A percentile compares a stretch with the other conserved stretches of the same genome.
phyloP scores from a whole-genome alignment of 2,329 filamentous ascomycete genomes.

The Canariomyces notabilis region DNA sequence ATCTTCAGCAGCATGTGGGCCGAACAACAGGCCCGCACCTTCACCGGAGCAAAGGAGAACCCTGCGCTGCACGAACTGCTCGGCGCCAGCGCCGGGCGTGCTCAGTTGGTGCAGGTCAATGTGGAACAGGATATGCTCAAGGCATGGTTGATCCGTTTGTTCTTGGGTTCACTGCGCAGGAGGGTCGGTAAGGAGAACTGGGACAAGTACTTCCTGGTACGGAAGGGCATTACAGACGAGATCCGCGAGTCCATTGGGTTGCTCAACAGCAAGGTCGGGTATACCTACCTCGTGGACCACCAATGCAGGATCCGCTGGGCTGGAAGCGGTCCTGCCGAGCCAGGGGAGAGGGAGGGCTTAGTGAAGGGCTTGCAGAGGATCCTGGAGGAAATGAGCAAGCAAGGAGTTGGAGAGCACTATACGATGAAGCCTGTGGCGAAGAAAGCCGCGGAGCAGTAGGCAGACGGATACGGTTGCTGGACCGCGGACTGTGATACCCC shows the following conservation, averaged over 20 bases:
- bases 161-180: slow-evolving; percentile 49
- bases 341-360: slow-evolving; percentile 62
- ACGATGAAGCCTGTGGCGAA: slow-evolving; percentile 13
- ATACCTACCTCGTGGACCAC: slow-evolving; percentile 84
- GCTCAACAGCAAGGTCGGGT: slow-evolving; percentile 87
- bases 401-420: slow-evolving; percentile 16
- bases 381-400: slow-evolving; percentile 50
- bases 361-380: slow-evolving; percentile 60
- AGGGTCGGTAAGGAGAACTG: slow-evolving; percentile 49
- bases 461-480: background rate
- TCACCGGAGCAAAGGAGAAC: slow-evolving; percentile 61
- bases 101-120: slow-evolving; percentile 83
- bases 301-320: slow-evolving; percentile 92
- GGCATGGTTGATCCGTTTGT: slow-evolving; percentile 53
- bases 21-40: slow-evolving; percentile 70
- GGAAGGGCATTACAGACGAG: slow-evolving; percentile 53
- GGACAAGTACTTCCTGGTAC: slow-evolving; percentile 58
- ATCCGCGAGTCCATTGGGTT: slow-evolving; percentile 61
- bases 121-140: slow-evolving; percentile 75
- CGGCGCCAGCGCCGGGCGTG: slow-evolving; percentile 41
- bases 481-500: slow-evolving; percentile 13
- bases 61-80: slow-evolving; percentile 62
- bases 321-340: slow-evolving; percentile 66
- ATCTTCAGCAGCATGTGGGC: slow-evolving; percentile 85
- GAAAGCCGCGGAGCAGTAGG: slow-evolving; percentile 8